These are phyloP conservation scores for Aegilops umbellulata DNA, from an alignment of 176 grass and related monocot species.

Conservation along the genomic window DNA sequence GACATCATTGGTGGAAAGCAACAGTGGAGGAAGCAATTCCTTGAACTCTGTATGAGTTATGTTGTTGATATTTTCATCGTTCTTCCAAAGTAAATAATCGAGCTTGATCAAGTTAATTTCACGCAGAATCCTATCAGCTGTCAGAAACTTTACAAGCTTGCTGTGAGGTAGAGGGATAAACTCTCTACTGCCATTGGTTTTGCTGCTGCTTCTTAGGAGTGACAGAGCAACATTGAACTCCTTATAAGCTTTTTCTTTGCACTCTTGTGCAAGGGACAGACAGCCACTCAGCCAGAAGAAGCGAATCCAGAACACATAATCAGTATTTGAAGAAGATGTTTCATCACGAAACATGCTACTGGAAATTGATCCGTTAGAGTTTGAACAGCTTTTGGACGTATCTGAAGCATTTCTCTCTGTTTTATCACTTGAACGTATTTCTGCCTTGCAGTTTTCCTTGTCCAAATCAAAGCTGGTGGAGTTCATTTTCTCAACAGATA, in stretches of 20 bases:
- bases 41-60: conserved; percentile 82
- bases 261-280: conserved; percentile 67
- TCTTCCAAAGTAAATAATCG: conserved; percentile 76
- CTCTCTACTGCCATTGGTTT: conserved; percentile 36
- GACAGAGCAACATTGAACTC: conserved; percentile 74
- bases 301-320: conserved; percentile 71
- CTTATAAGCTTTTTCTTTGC: conserved; percentile 82
- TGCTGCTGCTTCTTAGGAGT: conserved; percentile 49
- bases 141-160: conserved; percentile 66
- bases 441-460: conserved; percentile 19
- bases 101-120: conserved; percentile 95
- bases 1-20: conserved; percentile 82
- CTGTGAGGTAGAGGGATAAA: conserved; percentile 77
- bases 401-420: conserved; percentile 32
- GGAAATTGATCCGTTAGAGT: conserved; percentile 16
- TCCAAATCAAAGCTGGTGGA: conserved; percentile 16
- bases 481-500: conserved; percentile 34
- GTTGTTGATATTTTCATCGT: conserved; percentile 77
- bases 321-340: conserved; percentile 38
- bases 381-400: conserved; percentile 15
- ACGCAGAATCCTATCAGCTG: conserved; percentile 78
- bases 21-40: conserved; percentile 79
- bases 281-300: conserved; percentile 90
- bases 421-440: conserved; percentile 30
- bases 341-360: conserved; percentile 10